These are phyloP conservation scores for Blastobotrys ciferrii DNA, from an alignment of 1,139 yeast genomes.

Conservation along the genomic window DNA sequence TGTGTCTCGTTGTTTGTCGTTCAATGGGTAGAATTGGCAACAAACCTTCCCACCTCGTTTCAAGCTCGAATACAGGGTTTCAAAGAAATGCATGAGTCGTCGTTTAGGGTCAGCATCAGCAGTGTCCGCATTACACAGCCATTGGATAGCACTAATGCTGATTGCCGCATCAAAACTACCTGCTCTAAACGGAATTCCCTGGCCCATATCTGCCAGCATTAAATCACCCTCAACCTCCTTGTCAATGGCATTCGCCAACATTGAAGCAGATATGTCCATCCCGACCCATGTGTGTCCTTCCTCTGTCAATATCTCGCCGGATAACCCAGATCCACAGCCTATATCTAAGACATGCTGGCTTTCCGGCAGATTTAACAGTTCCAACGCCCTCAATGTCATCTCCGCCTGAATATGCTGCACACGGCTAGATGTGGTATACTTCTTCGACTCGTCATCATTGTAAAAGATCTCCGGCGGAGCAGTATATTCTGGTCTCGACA, in stretches of 20 bases:
- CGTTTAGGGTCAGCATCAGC: constrained; percentile 80
- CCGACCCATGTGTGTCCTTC: constrained; percentile 97
- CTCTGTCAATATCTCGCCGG: constrained; percentile 90
- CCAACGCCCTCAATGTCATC: constrained; percentile 93
- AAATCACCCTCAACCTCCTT: constrained; percentile 92
- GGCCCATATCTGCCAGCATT: constrained; percentile 87
- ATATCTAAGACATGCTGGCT: constrained; percentile 76
- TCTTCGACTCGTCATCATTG: constrained; percentile 82
- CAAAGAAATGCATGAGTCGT: constrained; percentile 78
- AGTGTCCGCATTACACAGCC: constrained; percentile 96
- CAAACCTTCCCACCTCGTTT: constrained; percentile 95
- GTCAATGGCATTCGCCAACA: constrained; percentile 93
- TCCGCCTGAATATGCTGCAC: constrained; percentile 97
- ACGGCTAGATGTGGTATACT: constrained; percentile 90
- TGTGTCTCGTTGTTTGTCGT: constrained; percentile 76
- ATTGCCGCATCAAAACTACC: constrained; percentile 98
- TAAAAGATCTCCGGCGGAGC: constrained; percentile 98
- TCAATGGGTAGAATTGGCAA: constrained; percentile 94
- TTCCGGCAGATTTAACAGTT: constrained; percentile 69
- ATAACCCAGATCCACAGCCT: constrained; percentile 96
- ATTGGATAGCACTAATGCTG: constrained; percentile 91
- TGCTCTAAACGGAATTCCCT: constrained; percentile 91
- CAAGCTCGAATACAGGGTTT: constrained; percentile 79
- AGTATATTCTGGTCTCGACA: constrained; percentile 96
- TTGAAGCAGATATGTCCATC: constrained; percentile 92